These are phyloP conservation scores for Lycium ferocissimum DNA, from an alignment of 257 asterid species.

Conservation along the genomic window DNA sequence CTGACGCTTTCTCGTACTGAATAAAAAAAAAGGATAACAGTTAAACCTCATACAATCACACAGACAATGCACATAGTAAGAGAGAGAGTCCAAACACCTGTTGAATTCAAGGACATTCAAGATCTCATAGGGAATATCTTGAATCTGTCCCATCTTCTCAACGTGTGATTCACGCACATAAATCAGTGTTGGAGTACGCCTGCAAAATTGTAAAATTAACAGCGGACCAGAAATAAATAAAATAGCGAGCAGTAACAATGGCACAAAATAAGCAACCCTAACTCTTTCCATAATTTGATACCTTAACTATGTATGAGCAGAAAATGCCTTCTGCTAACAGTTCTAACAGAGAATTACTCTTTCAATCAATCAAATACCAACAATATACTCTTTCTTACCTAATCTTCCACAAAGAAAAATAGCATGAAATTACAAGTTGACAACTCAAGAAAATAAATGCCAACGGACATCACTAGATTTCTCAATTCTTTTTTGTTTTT, in stretches of 20 bases:
- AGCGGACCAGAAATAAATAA: background rate
- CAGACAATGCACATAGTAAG: constrained; percentile 1
- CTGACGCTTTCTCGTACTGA: constrained; percentile 99
- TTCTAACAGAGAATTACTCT: background rate
- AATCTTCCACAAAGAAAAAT: background rate
- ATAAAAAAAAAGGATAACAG: constrained; percentile 39
- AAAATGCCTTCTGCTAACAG: constrained; percentile 15
- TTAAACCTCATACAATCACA: constrained; percentile 33
- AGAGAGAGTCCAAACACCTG: constrained; percentile 60
- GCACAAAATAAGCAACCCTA: constrained; percentile 11
- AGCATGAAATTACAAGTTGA: background rate
- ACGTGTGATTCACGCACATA: constrained; percentile 97
- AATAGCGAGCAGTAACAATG: constrained; percentile 14
- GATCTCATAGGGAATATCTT: constrained; percentile 95
- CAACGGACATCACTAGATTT: background rate
- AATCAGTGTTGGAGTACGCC: constrained; percentile 95
- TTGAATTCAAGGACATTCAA: constrained; percentile 98
- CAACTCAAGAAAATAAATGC: constrained; percentile 2
- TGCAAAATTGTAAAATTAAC: constrained; percentile 38
- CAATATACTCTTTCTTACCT: constrained; percentile 4
- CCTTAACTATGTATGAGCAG: constrained; percentile 14
- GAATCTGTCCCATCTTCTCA: constrained; percentile 87
- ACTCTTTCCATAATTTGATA: background rate
- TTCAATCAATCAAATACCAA: constrained; percentile 19
- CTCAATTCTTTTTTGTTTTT: background rate